phyloP scores from a whole-genome alignment of 1,284 basidiomycete genomes.

The Ustilago nuda region DNA sequence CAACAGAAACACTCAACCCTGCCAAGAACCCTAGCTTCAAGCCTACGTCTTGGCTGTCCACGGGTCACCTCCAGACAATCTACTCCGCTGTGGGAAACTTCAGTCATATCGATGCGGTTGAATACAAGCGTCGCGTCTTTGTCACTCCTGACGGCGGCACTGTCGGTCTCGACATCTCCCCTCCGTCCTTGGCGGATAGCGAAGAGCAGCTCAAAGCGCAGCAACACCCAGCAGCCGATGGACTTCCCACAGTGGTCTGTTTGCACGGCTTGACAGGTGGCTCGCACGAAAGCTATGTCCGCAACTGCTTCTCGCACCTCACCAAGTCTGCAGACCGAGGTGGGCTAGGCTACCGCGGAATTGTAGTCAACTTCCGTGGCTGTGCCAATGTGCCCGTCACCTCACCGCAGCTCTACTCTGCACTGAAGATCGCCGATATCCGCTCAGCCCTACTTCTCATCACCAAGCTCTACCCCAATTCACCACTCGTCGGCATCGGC shows the following conservation, averaged over 20 bases:
- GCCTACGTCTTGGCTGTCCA: conserved; percentile 56
- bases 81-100: conserved; percentile 61
- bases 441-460: conserved; percentile 84
- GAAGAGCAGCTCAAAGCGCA: conserved; percentile 32
- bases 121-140: conserved; percentile 61
- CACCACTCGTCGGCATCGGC: conserved; percentile 85
- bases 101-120: conserved; percentile 52
- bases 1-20: conserved; percentile 39
- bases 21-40: conserved; percentile 31
- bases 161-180: conserved; percentile 60
- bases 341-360: conserved; percentile 75
- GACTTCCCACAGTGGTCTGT: conserved; percentile 60
- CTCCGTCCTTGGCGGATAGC: conserved; percentile 40
- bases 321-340: conserved; percentile 54
- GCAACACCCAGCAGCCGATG: conserved; percentile 24
- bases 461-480: conserved; percentile 79
- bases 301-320: conserved; percentile 60
- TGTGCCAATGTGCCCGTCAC: conserved; percentile 87
- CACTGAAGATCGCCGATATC: conserved; percentile 81
- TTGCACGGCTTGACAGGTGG: conserved; percentile 68
- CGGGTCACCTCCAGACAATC: conserved; percentile 66
- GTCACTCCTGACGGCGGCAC: conserved; percentile 66
- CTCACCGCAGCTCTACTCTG: conserved; percentile 83
- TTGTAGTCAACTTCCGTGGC: conserved; percentile 77
- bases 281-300: conserved; percentile 65